A percentile compares a stretch with the other conserved stretches of the same genome.
Conservation (phyloP, 352 stramenopile species). For the Pythium chondricola region DNA sequence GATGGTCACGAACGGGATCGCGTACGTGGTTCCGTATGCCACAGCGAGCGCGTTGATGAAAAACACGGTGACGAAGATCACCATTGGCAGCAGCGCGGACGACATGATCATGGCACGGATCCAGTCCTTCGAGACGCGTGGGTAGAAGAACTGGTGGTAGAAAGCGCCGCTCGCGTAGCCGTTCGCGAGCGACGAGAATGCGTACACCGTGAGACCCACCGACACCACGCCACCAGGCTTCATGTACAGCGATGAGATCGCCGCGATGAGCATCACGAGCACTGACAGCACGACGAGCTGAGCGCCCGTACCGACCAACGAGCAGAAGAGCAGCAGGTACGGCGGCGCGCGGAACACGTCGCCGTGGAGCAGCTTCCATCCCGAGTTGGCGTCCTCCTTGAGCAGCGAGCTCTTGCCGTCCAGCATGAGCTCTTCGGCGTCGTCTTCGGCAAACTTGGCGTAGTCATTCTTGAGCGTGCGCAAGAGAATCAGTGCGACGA, state of each 20-base stretch:
- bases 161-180: conserved; percentile 87
- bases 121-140: conserved; percentile 87
- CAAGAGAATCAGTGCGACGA: conserved; percentile 92
- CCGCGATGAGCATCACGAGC: conserved; percentile 94
- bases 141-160: conserved; percentile 91
- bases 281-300: conserved; percentile 93
- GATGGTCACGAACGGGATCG: conserved; percentile 82
- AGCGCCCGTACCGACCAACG: conserved; percentile 93
- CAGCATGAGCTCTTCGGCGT: conserved; percentile 83
- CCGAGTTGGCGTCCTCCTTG: conserved; percentile 80
- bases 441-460: conserved; percentile 84
- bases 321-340: conserved; percentile 93
- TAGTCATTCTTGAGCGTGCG: conserved; percentile 94
- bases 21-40: conserved; percentile 79
- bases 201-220: conserved; percentile 93
- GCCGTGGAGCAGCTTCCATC: conserved; percentile 96
- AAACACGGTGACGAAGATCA: conserved; percentile 83
- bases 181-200: conserved; percentile 88
- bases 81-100: conserved; percentile 59
- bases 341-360: conserved; percentile 92
- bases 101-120: conserved; percentile 86
- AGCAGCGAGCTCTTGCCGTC: conserved; percentile 75
- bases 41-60: conserved; percentile 85
- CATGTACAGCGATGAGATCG: conserved; percentile 94
- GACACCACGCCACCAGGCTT: conserved; percentile 94